These are phyloP conservation scores for Laguncularia racemosa DNA, from an alignment of 345 rosid genomes.

Conservation along the genomic window DNA sequence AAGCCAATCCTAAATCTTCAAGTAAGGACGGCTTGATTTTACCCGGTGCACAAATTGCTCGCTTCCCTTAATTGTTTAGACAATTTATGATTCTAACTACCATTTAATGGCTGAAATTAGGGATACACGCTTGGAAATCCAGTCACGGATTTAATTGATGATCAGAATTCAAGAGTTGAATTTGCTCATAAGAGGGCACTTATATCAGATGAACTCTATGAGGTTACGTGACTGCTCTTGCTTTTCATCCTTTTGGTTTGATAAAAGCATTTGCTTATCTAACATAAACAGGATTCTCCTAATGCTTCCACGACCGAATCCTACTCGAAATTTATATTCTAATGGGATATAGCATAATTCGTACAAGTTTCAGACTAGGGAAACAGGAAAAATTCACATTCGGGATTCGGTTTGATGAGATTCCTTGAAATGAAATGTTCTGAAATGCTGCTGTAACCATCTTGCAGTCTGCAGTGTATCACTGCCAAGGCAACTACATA, in stretches of 20 bases:
- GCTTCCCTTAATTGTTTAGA: too few relatives aligned
- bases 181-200: constrained; percentile 19
- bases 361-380: too few relatives aligned
- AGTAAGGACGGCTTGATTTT: constrained; percentile 4
- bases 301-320: neutral
- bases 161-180: constrained; percentile 18
- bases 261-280: neutral
- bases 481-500: constrained; percentile 21
- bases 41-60: neutral
- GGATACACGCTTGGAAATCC: constrained; percentile 30
- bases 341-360: too few relatives aligned
- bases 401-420: too few relatives aligned
- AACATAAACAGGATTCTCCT: neutral
- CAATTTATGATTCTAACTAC: neutral
- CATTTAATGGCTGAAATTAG: constrained; percentile 2
- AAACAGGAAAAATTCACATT: too few relatives aligned
- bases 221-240: constrained; percentile 8
- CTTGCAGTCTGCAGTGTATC: constrained; percentile 12
- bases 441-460: neutral
- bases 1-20: constrained; percentile 17
- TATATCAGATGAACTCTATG: constrained; percentile 24
- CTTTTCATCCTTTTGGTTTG: neutral
- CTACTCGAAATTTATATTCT: neutral
- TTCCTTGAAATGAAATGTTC: neutral
- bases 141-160: constrained; percentile 10